Percentiles rank a stretch among this genome's conserved stretches.
Conservation (phyloP, 2,329 filamentous ascomycete genomes). For the Leptographium flavum region DNA sequence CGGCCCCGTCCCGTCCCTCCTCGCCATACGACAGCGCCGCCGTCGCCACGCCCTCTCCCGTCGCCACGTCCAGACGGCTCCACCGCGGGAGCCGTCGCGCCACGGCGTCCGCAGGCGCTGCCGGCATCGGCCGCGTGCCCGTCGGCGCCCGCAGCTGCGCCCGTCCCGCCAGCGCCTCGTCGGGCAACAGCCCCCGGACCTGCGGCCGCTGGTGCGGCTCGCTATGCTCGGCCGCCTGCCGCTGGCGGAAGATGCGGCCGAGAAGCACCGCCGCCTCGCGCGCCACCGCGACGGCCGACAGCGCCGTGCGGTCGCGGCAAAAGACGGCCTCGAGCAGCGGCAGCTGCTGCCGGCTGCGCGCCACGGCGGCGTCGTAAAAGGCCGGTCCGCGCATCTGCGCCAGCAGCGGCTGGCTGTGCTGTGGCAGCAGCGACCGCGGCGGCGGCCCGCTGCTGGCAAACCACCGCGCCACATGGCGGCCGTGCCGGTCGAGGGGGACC, state of each 20-base stretch:
- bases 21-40: not conserved
- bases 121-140: not conserved
- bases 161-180: not conserved
- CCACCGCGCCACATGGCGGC: not conserved
- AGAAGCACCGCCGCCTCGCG: constrained; percentile 2
- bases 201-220: not conserved
- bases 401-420: constrained; percentile 5
- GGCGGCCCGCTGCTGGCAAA: constrained; percentile 11
- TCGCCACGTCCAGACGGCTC: constrained; percentile 4
- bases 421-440: constrained; percentile 7
- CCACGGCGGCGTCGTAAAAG: not conserved
- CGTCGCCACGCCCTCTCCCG: constrained; percentile 3
- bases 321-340: constrained; percentile 7
- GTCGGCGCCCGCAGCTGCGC: not conserved
- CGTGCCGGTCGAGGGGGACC: not conserved
- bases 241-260: not conserved
- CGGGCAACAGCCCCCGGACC: not conserved
- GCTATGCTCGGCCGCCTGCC: not conserved
- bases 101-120: constrained; percentile 2
- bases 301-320: constrained; percentile 4
- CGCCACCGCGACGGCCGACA: constrained; percentile 2
- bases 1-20: not conserved
- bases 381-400: constrained; percentile 1
- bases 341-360: not conserved
- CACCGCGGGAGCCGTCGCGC: not conserved